Evolutionary conservation across 1,284 basidiomycete species (phyloP).

Genomic region (Cutaneotrichosporon cutaneum): DNA sequence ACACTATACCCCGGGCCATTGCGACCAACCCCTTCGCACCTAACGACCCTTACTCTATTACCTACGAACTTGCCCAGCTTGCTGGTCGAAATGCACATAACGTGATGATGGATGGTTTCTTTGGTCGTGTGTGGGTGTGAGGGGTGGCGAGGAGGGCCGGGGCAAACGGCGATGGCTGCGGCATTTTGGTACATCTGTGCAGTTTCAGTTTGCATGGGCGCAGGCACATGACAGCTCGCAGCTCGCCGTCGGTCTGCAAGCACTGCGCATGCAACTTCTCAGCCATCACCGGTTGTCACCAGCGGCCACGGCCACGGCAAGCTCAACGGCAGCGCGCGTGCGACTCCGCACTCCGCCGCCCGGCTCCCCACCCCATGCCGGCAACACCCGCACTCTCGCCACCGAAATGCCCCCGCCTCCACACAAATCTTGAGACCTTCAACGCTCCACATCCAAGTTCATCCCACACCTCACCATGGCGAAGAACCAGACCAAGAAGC

Average conservation of each 20-base stretch:
- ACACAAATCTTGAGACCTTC: not conserved
- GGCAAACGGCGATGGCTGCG: too few species aligned
- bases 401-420: not conserved
- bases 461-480: constrained; percentile 22
- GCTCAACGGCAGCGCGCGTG: too few species aligned
- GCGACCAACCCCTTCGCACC: constrained; percentile 25
- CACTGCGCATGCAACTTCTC: too few species aligned
- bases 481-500: constrained; percentile 22
- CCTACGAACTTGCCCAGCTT: constrained; percentile 27
- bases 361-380: not conserved
- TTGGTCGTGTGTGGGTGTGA: not conserved
- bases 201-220: not conserved
- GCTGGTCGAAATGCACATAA: constrained; percentile 30
- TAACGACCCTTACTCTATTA: constrained; percentile 25
- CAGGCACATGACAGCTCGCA: too few species aligned
- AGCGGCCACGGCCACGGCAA: too few species aligned
- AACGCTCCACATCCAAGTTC: not conserved
- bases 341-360: too few species aligned
- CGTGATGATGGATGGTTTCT: constrained; percentile 19
- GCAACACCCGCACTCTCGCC: not conserved
- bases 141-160: too few species aligned
- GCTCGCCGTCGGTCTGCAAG: too few species aligned
- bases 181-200: not conserved
- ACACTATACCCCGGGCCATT: constrained; percentile 25
- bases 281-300: too few species aligned